phyloP scores from a whole-genome alignment of 2,329 filamentous ascomycete genomes.

The Zasmidium cellare region DNA sequence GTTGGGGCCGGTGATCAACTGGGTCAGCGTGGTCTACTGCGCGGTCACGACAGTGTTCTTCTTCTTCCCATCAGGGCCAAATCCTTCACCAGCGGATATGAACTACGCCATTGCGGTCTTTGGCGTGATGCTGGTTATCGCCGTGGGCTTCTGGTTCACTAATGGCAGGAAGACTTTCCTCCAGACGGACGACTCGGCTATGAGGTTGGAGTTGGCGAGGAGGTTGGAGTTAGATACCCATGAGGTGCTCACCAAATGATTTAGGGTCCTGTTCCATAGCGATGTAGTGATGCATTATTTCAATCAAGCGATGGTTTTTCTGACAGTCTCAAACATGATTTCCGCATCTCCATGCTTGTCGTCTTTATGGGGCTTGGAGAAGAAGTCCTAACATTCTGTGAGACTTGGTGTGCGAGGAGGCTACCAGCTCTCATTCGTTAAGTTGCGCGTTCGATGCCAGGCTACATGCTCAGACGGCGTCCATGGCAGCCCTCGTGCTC shows the following conservation, averaged over 20 bases:
- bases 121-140: constrained; percentile 55
- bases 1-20: constrained; percentile 30
- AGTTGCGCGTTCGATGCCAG: no score
- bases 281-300: no score
- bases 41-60: constrained; percentile 56
- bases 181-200: constrained; percentile 21
- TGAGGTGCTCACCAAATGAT: background rate
- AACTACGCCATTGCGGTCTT: constrained; percentile 61
- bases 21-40: constrained; percentile 55
- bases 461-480: constrained; percentile 25
- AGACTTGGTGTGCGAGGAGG: no score
- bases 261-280: no score
- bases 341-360: no score
- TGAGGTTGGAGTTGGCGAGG: constrained; percentile 22
- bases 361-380: no score
- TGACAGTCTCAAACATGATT: no score
- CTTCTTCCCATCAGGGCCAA: constrained; percentile 52
- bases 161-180: constrained; percentile 45
- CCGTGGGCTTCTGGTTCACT: constrained; percentile 53
- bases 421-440: no score
- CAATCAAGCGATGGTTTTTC: background rate
- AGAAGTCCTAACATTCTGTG: no score
- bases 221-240: constrained; percentile 11
- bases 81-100: constrained; percentile 52
- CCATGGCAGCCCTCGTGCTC: constrained; percentile 57